These are phyloP conservation scores for Coemansia sp. DNA, from an alignment of 192 early-diverging fungal genomes.

Conservation along the genomic window DNA sequence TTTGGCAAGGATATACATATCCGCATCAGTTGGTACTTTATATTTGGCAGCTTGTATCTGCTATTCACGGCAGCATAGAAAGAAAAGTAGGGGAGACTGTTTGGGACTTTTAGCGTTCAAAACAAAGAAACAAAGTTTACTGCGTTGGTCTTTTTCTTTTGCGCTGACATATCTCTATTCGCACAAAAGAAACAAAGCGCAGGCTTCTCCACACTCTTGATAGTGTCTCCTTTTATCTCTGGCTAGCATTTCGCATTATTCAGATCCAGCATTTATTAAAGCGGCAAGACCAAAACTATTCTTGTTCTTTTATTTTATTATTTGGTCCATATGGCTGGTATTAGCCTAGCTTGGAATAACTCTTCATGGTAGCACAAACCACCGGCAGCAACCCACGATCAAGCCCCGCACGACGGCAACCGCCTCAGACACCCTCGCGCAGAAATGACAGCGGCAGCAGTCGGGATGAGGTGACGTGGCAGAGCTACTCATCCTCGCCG, in stretches of 20 bases:
- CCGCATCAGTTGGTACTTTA: not conserved
- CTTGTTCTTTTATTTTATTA: not conserved
- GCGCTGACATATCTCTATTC: conserved; percentile 9
- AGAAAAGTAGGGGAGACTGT: conserved; percentile 12
- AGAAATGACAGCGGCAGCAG: not conserved
- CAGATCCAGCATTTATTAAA: conserved; percentile 4
- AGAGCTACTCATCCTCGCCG: not conserved
- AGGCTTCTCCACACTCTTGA: not conserved
- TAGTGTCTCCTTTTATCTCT: not conserved
- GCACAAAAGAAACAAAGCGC: not conserved
- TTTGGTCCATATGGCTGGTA: conserved; percentile 6
- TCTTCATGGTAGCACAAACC: not conserved
- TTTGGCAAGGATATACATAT: not conserved
- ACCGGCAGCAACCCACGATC: not conserved
- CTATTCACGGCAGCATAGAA: not conserved
- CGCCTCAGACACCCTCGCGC: not conserved
- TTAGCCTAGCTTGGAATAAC: not conserved
- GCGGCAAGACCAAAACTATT: not conserved
- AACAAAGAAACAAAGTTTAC: conserved; percentile 12
- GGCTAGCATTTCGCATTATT: not conserved
- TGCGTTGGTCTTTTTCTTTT: not conserved
- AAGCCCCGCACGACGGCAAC: conserved; percentile 7
- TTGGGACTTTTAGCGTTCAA: conserved; percentile 13
- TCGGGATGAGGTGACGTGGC: conserved; percentile 7
- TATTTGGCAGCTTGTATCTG: not conserved